Percentiles rank a stretch among this genome's conserved stretches.
phyloP scores from a whole-genome alignment of 2,329 filamentous ascomycete species.

The Cercospora sp. region DNA sequence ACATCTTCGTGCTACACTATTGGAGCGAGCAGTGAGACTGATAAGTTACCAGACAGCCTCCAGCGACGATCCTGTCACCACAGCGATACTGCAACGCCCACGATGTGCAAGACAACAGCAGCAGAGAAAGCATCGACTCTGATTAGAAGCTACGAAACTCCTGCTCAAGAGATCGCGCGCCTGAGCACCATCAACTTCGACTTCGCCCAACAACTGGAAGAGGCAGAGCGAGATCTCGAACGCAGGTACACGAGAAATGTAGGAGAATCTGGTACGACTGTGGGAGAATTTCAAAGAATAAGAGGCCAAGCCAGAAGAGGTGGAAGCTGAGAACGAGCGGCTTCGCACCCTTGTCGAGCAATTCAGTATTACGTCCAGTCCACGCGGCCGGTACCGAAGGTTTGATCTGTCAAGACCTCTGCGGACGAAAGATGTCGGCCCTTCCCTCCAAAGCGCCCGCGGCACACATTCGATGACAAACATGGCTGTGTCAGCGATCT shows the following conservation, averaged over 20 bases:
- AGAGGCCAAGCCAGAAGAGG: not conserved
- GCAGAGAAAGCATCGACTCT: not conserved
- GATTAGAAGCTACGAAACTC: not conserved
- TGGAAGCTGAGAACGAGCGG: constrained; percentile 2
- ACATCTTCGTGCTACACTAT: not conserved
- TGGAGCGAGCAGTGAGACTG: not conserved
- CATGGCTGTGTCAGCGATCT: too few species aligned
- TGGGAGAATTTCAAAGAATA: not conserved
- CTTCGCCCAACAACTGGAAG: constrained; percentile 1
- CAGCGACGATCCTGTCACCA: not conserved
- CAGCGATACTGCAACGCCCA: not conserved
- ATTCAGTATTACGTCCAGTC: too few species aligned
- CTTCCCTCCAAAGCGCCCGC: too few species aligned
- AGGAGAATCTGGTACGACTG: too few species aligned
- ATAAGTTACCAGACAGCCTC: not conserved
- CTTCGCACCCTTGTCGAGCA: too few species aligned
- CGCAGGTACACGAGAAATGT: too few species aligned
- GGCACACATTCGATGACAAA: too few species aligned
- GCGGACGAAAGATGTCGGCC: too few species aligned
- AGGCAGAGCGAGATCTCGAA: not conserved
- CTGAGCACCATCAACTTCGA: not conserved
- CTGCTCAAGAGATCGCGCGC: not conserved
- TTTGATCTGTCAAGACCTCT: not conserved
- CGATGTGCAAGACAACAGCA: not conserved
- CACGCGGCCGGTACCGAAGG: not conserved